A percentile compares a stretch with the other conserved stretches of the same genome.
phyloP scores from a whole-genome alignment of 73 alveolate genomes.

The Paramecium pentaurelia region DNA sequence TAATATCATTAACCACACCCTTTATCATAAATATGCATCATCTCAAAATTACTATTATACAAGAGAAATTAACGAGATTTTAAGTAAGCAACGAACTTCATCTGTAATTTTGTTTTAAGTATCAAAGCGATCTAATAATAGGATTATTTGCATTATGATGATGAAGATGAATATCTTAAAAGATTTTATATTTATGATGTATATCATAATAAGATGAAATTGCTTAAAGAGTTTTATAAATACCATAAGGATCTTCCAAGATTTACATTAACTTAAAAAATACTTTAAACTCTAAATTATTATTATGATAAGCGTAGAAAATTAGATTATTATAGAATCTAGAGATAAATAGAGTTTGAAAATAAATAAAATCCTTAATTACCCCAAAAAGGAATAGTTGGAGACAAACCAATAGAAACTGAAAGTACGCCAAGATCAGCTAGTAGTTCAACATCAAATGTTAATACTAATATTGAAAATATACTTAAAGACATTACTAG shows the following conservation, averaged over 20 bases:
- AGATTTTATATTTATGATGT: conserved; percentile 36
- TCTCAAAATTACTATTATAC: background rate
- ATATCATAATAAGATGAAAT: conserved; percentile 41
- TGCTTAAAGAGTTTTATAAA: conserved; percentile 51
- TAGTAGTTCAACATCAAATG: background rate
- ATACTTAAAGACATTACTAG: background rate
- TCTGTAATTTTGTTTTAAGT: conserved; percentile 8
- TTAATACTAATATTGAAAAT: background rate
- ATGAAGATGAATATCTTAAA: conserved; percentile 54
- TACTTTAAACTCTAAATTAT: conserved; percentile 25
- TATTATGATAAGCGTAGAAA: conserved; percentile 56
- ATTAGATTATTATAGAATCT: conserved; percentile 54
- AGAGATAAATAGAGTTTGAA: conserved; percentile 47
- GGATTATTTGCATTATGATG: conserved; percentile 31
- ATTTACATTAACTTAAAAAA: background rate
- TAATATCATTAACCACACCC: background rate
- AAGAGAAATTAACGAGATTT: background rate
- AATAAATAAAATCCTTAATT: conserved; percentile 51
- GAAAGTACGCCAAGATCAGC: background rate
- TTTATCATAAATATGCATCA: background rate
- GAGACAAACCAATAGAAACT: conserved; percentile 46
- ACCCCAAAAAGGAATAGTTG: conserved; percentile 62
- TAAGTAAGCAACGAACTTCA: conserved; percentile 30
- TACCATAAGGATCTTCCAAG: conserved; percentile 55
- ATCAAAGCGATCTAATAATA: background rate